Base-by-base conservation (phyloP, 495 filamentous ascomycete genomes). In the Penicillium cosmopolitanum region DNA sequence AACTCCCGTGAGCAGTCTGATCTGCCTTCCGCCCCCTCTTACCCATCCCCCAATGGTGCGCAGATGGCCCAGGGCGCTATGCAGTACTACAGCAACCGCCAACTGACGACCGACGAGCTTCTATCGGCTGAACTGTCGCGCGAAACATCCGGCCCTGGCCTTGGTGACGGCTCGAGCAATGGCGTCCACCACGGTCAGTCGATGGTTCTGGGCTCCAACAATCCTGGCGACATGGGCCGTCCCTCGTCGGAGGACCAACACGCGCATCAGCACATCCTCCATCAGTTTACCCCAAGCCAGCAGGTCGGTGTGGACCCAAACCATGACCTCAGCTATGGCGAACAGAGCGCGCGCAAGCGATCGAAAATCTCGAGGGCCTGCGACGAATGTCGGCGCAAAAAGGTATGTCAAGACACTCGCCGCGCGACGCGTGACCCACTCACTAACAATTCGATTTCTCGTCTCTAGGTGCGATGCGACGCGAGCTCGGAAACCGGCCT, bases 351-450 rank as follows among this genome's bases (percentile, higher is more conserved):
- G 10, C 89, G 89, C 55, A 96, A 96, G 70, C 81, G 93, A 58
- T 90, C 90, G 0, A 98, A 98, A 74, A 93, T 96, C 0, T 97
- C 94, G 3, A 82, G 93, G 25, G 94, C 94, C 1, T 98, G 94
- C 62, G 94, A 98, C 73, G 94, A 98, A 67, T 98, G 94, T 68
- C 84, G 94, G 51, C 84, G 94, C 52, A 98, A 97, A 73, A 98
- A 98, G 82, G 87, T 89, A 77, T 19, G 64, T 51, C 61, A 40
- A 46, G 16, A 52, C 18, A 33, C 47, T 42, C 53, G 21, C 50
- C 0, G 36, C 59, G 59, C 58, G 55, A 56, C 59, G 63, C 57
- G 46, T 33, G 18, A 50, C 36, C 51, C 34, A 35, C 42, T 43
- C 47, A 43, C 64, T 74, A 66, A 74, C 64, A 23, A 52, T 56